Evolutionary conservation across 2,329 filamentous ascomycete genomes (phyloP).

Genomic region (Trichophyton mentagrophytes): DNA sequence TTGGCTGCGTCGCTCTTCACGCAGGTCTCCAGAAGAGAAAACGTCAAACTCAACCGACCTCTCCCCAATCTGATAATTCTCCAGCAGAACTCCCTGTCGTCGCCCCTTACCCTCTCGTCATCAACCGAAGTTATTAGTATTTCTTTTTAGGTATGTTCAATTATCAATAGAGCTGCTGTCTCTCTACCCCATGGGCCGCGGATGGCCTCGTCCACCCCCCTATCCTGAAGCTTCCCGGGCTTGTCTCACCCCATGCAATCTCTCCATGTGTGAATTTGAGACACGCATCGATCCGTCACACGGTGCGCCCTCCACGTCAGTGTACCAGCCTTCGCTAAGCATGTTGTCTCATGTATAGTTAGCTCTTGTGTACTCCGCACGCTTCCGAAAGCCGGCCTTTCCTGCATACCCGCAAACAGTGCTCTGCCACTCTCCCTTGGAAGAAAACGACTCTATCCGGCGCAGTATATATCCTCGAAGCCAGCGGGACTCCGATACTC

Average conservation of each 20-base stretch:
- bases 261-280: conserved; percentile 3
- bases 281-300: not conserved
- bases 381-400: conserved; percentile 2
- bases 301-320: not conserved
- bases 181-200: not conserved
- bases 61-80: not conserved
- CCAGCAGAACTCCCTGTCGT: not conserved
- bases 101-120: not conserved
- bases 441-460: not conserved
- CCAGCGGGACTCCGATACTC: conserved; percentile 8
- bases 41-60: not conserved
- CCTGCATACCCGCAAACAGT: not conserved
- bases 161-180: not conserved
- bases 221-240: not conserved
- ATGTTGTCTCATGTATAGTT: not conserved
- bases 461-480: not conserved
- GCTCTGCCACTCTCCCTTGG: not conserved
- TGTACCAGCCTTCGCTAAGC: not conserved
- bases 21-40: not conserved
- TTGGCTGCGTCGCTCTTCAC: not conserved
- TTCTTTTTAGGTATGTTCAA: not conserved
- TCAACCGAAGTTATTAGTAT: not conserved
- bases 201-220: not conserved
- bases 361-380: not conserved
- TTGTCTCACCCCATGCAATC: conserved; percentile 4